Evolutionary conservation across 495 filamentous ascomycete genomes (phyloP).

Genomic region (Pyrenopolyporus hunteri): DNA sequence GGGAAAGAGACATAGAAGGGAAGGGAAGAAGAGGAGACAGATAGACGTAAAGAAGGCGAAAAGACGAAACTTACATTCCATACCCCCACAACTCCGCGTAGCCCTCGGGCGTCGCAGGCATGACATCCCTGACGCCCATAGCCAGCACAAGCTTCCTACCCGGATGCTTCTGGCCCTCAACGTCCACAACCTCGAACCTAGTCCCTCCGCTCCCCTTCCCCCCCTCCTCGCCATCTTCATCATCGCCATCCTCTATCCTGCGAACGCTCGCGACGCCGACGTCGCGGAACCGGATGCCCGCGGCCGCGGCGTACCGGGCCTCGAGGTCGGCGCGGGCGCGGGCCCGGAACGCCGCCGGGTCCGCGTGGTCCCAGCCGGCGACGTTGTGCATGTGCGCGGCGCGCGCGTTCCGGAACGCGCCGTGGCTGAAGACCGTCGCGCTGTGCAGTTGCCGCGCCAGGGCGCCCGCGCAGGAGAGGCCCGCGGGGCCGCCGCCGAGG

Average conservation of each 20-base stretch:
- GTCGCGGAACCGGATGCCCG: conserved; percentile 42
- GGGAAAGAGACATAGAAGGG: background rate
- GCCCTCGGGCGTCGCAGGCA: conserved; percentile 40
- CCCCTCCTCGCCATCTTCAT: background rate
- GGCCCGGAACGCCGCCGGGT: conserved; percentile 50
- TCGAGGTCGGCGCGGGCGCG: conserved; percentile 46
- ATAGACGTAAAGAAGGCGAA: background rate
- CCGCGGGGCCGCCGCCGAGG: conserved; percentile 63
- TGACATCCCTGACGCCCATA: conserved; percentile 51
- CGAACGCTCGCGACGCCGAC: conserved; percentile 40
- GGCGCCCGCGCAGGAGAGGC: conserved; percentile 53
- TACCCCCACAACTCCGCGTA: conserved; percentile 50
- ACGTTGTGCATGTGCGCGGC: conserved; percentile 60
- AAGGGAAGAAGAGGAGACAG: background rate
- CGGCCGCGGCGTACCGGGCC: conserved; percentile 45
- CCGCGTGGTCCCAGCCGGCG: conserved; percentile 53
- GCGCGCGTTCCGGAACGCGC: conserved; percentile 55
- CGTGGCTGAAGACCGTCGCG: conserved; percentile 57
- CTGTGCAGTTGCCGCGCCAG: conserved; percentile 57
- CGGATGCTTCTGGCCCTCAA: conserved; percentile 36
- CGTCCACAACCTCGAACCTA: conserved; percentile 47
- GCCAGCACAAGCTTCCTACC: conserved; percentile 60
- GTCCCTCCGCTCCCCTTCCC: background rate
- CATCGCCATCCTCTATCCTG: conserved; percentile 29
- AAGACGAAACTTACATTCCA: conserved; percentile 44